Conservation (phyloP, 2,329 filamentous ascomycete species). For the Meredithiella fracta region DNA sequence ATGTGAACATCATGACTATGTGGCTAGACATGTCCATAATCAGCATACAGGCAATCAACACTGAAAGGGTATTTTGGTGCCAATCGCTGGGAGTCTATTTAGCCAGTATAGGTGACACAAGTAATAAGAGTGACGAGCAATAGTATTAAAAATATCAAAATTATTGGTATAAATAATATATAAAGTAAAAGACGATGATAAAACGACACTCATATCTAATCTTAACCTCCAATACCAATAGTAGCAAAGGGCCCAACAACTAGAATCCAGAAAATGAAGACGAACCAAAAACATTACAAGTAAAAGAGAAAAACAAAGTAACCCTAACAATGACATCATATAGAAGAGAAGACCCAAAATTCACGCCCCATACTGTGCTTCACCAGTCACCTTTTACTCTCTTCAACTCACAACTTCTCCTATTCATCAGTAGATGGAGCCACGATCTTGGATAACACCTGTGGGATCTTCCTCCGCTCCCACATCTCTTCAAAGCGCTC, state of each 20-base stretch:
- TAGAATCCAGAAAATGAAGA: not conserved
- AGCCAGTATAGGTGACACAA: too few species aligned
- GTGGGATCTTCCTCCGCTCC: slow-evolving; percentile 10
- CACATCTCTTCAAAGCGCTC: slow-evolving; percentile 14
- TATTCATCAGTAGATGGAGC: not conserved
- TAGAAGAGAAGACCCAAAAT: not conserved
- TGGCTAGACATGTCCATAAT: too few species aligned
- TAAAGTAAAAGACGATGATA: not conserved
- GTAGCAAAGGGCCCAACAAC: not conserved
- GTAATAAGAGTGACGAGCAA: too few species aligned
- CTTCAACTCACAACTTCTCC: not conserved
- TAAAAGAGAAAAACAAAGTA: not conserved
- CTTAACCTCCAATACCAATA: not conserved
- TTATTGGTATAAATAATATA: not conserved
- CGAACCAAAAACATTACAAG: not conserved
- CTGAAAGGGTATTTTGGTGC: too few species aligned
- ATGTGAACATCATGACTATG: too few species aligned
- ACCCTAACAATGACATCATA: not conserved
- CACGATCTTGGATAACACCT: not conserved
- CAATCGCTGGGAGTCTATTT: too few species aligned
- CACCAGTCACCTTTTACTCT: not conserved
- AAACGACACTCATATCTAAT: not conserved
- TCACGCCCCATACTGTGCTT: too few species aligned
- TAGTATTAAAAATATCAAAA: not conserved
- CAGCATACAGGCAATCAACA: too few species aligned